Conservation (phyloP, 495 filamentous ascomycete genomes). For the Penicillium roqueforti region DNA sequence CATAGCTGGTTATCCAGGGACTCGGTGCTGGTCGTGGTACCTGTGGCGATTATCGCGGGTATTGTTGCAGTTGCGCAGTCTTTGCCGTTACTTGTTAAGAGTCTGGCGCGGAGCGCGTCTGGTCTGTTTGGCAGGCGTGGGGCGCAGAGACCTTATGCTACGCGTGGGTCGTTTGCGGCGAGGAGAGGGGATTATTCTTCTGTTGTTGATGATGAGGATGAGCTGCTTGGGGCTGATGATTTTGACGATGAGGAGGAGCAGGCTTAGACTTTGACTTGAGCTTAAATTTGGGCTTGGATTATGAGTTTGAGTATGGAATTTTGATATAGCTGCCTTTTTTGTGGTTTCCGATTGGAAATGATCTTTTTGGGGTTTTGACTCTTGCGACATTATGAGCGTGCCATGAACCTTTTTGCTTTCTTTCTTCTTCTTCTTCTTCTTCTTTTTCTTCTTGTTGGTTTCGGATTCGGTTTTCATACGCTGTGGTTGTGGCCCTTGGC, state of each 20-base stretch:
- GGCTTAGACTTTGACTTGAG: constrained; percentile 43
- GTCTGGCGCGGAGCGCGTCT: constrained; percentile 61
- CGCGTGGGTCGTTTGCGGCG: constrained; percentile 77
- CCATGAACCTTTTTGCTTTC: constrained; percentile 12
- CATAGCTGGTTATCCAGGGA: constrained; percentile 56
- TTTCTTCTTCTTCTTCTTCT: neutral
- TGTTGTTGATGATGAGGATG: constrained; percentile 90
- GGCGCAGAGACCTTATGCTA: constrained; percentile 69
- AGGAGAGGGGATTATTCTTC: constrained; percentile 78
- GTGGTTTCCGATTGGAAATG: constrained; percentile 1
- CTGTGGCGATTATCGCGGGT: constrained; percentile 72
- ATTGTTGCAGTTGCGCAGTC: constrained; percentile 71
- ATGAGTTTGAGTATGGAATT: neutral
- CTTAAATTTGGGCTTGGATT: constrained; percentile 36
- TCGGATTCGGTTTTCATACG: neutral
- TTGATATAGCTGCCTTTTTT: constrained; percentile 2
- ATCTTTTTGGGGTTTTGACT: constrained; percentile 18
- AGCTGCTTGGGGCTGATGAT: constrained; percentile 85
- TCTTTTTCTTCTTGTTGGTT: constrained; percentile 1
- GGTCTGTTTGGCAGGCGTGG: constrained; percentile 40
- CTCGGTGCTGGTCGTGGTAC: constrained; percentile 67
- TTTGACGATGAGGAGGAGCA: constrained; percentile 87
- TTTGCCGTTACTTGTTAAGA: constrained; percentile 63
- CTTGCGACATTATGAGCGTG: constrained; percentile 29
- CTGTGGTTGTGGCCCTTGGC: neutral